Evolutionary conservation across 1,139 yeast genomes (phyloP).

Genomic region (Wickerhamomyces sp.): DNA sequence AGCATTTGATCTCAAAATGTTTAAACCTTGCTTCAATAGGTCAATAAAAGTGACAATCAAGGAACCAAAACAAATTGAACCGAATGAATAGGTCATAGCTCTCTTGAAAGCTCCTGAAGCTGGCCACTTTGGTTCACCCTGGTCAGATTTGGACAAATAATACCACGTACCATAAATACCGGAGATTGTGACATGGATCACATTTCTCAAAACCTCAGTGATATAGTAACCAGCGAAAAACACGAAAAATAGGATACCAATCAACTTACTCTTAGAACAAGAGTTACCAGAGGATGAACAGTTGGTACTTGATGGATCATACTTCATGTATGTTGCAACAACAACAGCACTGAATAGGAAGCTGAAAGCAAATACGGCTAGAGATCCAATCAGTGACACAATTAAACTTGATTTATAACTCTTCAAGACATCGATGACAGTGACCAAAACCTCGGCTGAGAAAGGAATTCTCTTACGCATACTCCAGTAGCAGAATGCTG

Average conservation of each 20-base stretch:
- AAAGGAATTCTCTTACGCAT: constrained; percentile 65
- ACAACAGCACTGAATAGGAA: constrained; percentile 61
- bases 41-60: constrained; percentile 75
- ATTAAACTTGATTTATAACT: constrained; percentile 63
- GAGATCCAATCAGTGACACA: constrained; percentile 59
- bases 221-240: constrained; percentile 85
- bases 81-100: constrained; percentile 82
- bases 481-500: constrained; percentile 72
- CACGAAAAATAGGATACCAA: constrained; percentile 61
- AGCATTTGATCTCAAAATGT: constrained; percentile 46
- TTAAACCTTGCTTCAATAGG: constrained; percentile 47
- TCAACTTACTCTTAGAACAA: constrained; percentile 61
- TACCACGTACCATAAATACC: constrained; percentile 94
- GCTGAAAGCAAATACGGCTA: constrained; percentile 61
- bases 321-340: constrained; percentile 74
- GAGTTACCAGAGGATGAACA: constrained; percentile 55
- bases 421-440: constrained; percentile 72
- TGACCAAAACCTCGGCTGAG: constrained; percentile 68
- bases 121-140: constrained; percentile 77
- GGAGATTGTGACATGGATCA: constrained; percentile 79
- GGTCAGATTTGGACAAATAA: constrained; percentile 68
- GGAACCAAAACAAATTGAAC: constrained; percentile 87
- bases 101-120: constrained; percentile 79
- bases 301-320: constrained; percentile 43
- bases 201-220: constrained; percentile 76